A percentile compares a stretch with the other conserved stretches of the same genome.
Evolutionary conservation across 306 rosid species (phyloP).

Genomic region (Fragaria iinumae): DNA sequence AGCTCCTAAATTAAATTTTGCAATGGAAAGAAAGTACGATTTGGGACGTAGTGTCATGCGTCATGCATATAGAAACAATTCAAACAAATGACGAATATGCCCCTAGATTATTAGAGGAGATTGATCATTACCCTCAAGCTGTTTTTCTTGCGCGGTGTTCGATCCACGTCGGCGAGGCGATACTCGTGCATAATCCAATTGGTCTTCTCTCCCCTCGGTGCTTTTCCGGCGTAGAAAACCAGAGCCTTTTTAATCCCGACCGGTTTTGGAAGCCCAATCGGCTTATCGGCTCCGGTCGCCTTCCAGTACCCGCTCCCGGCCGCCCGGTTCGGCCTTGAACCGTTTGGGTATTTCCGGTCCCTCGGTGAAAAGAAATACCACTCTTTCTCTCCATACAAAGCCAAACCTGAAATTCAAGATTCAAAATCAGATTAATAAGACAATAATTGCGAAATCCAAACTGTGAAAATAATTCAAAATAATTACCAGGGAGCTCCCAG

Average conservation of each 20-base stretch:
- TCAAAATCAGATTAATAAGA: not conserved
- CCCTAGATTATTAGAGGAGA: not conserved
- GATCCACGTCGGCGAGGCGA: constrained; percentile 93
- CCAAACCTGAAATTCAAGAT: constrained; percentile 42
- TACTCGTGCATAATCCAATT: constrained; percentile 99
- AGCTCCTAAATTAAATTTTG: not conserved
- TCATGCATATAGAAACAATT: constrained; percentile 2
- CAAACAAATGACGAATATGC: not conserved
- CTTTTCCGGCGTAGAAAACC: constrained; percentile 91
- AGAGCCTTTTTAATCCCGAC: constrained; percentile 92
- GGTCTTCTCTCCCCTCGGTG: constrained; percentile 87
- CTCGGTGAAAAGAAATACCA: constrained; percentile 94
- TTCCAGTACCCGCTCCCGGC: constrained; percentile 97
- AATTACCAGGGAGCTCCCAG: constrained; percentile 85
- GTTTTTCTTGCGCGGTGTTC: constrained; percentile 78
- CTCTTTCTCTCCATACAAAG: constrained; percentile 82
- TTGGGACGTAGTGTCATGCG: not conserved
- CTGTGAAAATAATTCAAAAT: not conserved
- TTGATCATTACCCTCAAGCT: constrained; percentile 65
- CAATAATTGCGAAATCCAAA: no score
- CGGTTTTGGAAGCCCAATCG: constrained; percentile 79
- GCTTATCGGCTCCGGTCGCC: constrained; percentile 97
- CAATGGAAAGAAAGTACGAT: constrained; percentile 7
- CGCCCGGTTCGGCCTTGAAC: constrained; percentile 94
- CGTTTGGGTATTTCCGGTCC: constrained; percentile 91